These are phyloP conservation scores for Russula lepida DNA, from an alignment of 768 basidiomycete species.

Conservation along the genomic window DNA sequence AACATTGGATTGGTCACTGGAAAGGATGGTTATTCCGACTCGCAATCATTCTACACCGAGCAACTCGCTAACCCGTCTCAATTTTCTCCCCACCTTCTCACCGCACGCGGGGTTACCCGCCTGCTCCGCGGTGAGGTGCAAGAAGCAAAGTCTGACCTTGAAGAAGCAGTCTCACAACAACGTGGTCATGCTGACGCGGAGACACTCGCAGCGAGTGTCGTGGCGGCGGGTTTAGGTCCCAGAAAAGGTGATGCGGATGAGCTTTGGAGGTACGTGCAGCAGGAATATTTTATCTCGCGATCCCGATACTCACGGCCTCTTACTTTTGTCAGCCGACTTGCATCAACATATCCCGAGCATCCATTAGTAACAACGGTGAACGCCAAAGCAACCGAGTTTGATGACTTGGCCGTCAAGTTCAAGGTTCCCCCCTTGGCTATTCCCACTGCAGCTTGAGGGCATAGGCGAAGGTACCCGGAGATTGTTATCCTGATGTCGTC, in stretches of 20 bases:
- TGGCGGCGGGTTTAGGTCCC: slow-evolving; percentile 50
- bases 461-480: neutral
- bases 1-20: slow-evolving; percentile 68
- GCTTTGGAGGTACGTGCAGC: slow-evolving; percentile 53
- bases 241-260: slow-evolving; percentile 60
- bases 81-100: slow-evolving; percentile 63
- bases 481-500: neutral
- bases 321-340: slow-evolving; percentile 32
- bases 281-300: slow-evolving; percentile 3
- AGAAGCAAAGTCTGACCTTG: slow-evolving; percentile 73
- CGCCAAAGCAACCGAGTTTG: slow-evolving; percentile 56
- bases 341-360: slow-evolving; percentile 51
- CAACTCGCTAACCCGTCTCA: slow-evolving; percentile 76
- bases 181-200: slow-evolving; percentile 47
- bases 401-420: slow-evolving; percentile 51
- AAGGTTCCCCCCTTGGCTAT: slow-evolving; percentile 47
- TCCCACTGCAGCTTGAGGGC: slow-evolving; percentile 18
- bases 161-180: slow-evolving; percentile 59
- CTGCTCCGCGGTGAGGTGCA: slow-evolving; percentile 67
- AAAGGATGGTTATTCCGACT: slow-evolving; percentile 52
- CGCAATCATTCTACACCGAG: slow-evolving; percentile 66
- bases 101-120: slow-evolving; percentile 71
- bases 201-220: slow-evolving; percentile 57
- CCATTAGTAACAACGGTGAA: slow-evolving; percentile 59
- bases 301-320: slow-evolving; percentile 12